Evolutionary conservation across 345 rosid species (phyloP), one percentile per base, ranked within the genome.

Genomic region (Hibiscus syriacus): DNA sequence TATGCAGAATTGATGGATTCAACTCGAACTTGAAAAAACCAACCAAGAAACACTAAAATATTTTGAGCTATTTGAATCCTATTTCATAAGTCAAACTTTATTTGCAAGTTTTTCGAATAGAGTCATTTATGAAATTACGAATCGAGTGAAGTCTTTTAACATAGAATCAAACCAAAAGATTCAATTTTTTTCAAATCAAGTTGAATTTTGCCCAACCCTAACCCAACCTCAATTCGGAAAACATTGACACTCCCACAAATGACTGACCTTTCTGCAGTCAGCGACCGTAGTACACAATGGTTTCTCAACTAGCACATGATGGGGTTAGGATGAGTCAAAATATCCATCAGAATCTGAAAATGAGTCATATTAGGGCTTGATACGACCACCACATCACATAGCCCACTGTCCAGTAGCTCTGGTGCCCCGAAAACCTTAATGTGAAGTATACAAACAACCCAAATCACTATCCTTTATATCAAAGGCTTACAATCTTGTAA

Each of bases 361-460:
- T 93, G 97, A 70, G 97, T 88, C 98, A 90, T 93, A 77, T 93
- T 93, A 8, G 98, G 98, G 66, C 82, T 80, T 19, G 98, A 87
- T 13, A 93, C 90, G 50, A 90, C 83, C 56, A 87, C 78, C 22
- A 86, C 97, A 68, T 93, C 94, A 27, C 98, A 93, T 13, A 86
- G 66, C 70, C 90, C 84, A 71, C 96, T 86, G 65, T 90, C 89
- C 11, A 93, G 67, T 17, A 93, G 77, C 81, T 88, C 48, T 72
- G 57, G 78, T 90, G 98, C 72, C 90, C 86, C 23, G 96, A 87
- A 93, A 5, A 87, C 89, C 98, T 92, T 71, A 64, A 58, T 22
- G 12, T 38, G 36, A 20, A 36, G 60, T 32, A 32, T 3, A 54
- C 32, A 67, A 67, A 12, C 36, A 10, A 16, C 69, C 43, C 72